Evolutionary conservation across 2,329 filamentous ascomycete species (phyloP), one percentile per base, ranked within the genome.

Genomic region (Alternaria ethzedia): DNA sequence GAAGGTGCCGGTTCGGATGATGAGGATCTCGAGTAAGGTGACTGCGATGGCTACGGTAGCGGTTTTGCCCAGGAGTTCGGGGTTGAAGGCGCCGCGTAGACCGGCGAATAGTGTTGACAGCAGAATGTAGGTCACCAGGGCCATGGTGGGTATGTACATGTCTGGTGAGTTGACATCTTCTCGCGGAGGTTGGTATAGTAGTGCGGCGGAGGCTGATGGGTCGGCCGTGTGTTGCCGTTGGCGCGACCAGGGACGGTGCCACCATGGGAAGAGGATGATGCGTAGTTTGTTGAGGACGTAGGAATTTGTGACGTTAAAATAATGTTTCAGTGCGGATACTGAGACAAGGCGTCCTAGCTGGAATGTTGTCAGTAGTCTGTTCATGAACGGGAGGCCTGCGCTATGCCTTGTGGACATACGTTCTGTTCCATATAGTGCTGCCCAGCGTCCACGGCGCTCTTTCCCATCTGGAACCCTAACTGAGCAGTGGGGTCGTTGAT

Each of bases 71-170:
- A 99, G 87, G 25, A 99, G 86, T 79, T 98, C 95, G 1, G 96
- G 96, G 76, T 97, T 91, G 83, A 99, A 99, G 69, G 93, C 89
- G 26, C 96, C 95, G 56, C 93, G 88, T 47, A 99, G 86, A 46
- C 96, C 96, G 9, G 95, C 95, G 59, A 99, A 86, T 45, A 98
- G 86, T 1, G 95, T 96, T 6, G 93, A 96, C 11, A 99, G 87
- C 32, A 99, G 90, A 69, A 99, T 97, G 81, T 99, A 99, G 23
- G 96, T 99, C 50, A 98, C 94, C 57, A 99, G 86, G 2, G 96
- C 95, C 96, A 99, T 99, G 75, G 96, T 79, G 15, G 94, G 94
- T 74, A 99, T 99, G 83, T 99, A 99, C 94, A 99, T 98, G 82
- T 99, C 96, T 15, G 96, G 96, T 69, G 93, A 96, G 82, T 99